Conservation (phyloP, 495 filamentous ascomycete genomes). For the Hypoxylon fuscum region DNA sequence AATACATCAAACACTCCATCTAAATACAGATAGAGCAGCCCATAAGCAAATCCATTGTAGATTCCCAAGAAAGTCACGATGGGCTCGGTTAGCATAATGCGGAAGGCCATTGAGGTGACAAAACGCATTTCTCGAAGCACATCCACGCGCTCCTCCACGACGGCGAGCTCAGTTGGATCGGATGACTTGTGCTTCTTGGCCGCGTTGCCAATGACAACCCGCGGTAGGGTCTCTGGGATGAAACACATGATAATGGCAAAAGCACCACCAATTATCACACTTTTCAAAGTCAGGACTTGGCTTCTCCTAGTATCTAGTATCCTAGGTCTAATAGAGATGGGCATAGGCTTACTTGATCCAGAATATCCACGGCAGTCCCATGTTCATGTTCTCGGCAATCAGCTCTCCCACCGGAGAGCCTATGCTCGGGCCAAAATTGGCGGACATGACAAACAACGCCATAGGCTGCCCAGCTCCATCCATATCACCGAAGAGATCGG, state of each 20-base stretch:
- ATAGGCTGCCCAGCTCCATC: conserved; percentile 50
- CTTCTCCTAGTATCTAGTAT: not conserved
- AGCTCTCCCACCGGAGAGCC: conserved; percentile 48
- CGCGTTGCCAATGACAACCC: conserved; percentile 45
- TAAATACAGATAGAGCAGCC: conserved; percentile 48
- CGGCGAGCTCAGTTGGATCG: conserved; percentile 31
- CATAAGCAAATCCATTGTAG: conserved; percentile 51
- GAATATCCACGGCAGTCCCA: conserved; percentile 51
- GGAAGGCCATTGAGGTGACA: conserved; percentile 50
- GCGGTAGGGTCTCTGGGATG: conserved; percentile 49
- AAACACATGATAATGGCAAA: conserved; percentile 45
- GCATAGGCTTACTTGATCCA: conserved; percentile 43
- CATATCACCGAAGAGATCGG: conserved; percentile 49
- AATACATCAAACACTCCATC: conserved; percentile 53
- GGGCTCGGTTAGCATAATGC: conserved; percentile 50
- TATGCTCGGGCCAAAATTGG: conserved; percentile 48
- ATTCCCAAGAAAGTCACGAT: conserved; percentile 48
- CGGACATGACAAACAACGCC: conserved; percentile 49
- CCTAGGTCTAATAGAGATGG: not conserved
- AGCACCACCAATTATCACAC: conserved; percentile 44
- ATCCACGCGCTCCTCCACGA: conserved; percentile 41
- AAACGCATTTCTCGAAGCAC: conserved; percentile 48
- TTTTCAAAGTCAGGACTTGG: conserved; percentile 12
- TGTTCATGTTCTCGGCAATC: conserved; percentile 41
- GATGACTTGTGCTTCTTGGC: conserved; percentile 33